A percentile compares a stretch with the other conserved stretches of the same genome.
These are phyloP conservation scores for Alternaria brassicae DNA, from an alignment of 2,329 filamentous ascomycete species.

Conservation along the genomic window DNA sequence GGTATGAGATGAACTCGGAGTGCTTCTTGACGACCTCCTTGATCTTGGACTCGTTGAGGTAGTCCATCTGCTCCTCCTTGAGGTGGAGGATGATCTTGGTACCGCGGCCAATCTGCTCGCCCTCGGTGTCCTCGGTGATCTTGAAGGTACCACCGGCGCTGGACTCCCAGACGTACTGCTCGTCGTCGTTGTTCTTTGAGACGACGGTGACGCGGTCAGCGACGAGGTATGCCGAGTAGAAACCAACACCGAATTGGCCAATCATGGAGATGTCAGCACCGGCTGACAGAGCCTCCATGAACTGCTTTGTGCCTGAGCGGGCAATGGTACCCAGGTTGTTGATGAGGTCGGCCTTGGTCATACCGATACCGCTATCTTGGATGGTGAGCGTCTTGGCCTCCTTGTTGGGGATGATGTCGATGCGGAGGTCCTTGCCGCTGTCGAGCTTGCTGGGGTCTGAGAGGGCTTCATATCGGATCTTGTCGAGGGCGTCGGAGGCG, in stretches of 20 bases:
- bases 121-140: constrained; percentile 87
- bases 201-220: constrained; percentile 94
- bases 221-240: constrained; percentile 99
- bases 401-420: constrained; percentile 99
- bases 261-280: constrained; percentile 99
- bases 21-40: constrained; percentile 99
- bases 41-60: constrained; percentile 98
- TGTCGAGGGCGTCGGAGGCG: constrained; percentile 98
- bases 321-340: constrained; percentile 99
- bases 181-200: constrained; percentile 99
- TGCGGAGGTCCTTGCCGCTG: constrained; percentile 94
- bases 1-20: constrained; percentile 99
- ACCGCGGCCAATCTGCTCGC: constrained; percentile 88
- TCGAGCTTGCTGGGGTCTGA: constrained; percentile 98
- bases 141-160: constrained; percentile 97
- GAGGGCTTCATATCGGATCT: constrained; percentile 98
- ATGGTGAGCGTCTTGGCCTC: constrained; percentile 97
- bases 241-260: constrained; percentile 99
- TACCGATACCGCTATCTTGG: constrained; percentile 97
- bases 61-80: constrained; percentile 99
- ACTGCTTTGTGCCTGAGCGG: constrained; percentile 99
- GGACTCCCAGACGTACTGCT: constrained; percentile 99
- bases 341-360: constrained; percentile 99
- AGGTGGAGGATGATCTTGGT: constrained; percentile 98
- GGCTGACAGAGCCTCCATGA: constrained; percentile 98